phyloP scores from a whole-genome alignment of 495 filamentous ascomycete genomes.

The Talaromyces wortmannii region DNA sequence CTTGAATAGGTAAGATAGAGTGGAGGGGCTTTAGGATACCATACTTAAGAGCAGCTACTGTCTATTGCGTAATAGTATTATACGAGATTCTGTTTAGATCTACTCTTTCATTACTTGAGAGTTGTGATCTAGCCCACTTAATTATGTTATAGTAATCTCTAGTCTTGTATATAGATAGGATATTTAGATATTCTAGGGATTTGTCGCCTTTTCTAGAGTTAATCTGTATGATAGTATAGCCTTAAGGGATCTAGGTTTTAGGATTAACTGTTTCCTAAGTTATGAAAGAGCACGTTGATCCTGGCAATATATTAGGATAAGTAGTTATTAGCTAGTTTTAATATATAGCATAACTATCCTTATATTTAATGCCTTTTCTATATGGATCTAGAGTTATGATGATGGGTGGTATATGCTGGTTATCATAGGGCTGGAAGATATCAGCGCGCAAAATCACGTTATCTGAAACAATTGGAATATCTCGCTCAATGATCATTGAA shows the following conservation, averaged over 20 bases:
- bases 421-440: background rate
- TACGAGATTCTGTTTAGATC: conserved; percentile 46
- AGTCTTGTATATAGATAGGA: conserved; percentile 37
- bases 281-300: background rate
- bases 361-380: conserved; percentile 53
- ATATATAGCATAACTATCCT: conserved; percentile 9
- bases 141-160: conserved; percentile 43
- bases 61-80: conserved; percentile 48
- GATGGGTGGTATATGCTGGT: conserved; percentile 24
- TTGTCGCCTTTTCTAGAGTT: conserved; percentile 44
- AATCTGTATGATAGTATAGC: conserved; percentile 42
- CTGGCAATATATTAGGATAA: background rate
- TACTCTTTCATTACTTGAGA: conserved; percentile 46
- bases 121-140: conserved; percentile 44
- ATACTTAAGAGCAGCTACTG: conserved; percentile 41
- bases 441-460: background rate
- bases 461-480: background rate
- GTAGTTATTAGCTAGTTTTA: background rate
- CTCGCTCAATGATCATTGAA: background rate
- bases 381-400: conserved; percentile 53
- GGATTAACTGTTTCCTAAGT: conserved; percentile 23
- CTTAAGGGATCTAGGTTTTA: conserved; percentile 38
- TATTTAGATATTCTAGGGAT: conserved; percentile 41
- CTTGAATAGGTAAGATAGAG: too few species aligned
- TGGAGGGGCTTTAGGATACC: too few species aligned